Evolutionary conservation across 805 yeast species (phyloP), one percentile per base, ranked within the genome.

Genomic region (Metahyphopichia silvanorum): DNA sequence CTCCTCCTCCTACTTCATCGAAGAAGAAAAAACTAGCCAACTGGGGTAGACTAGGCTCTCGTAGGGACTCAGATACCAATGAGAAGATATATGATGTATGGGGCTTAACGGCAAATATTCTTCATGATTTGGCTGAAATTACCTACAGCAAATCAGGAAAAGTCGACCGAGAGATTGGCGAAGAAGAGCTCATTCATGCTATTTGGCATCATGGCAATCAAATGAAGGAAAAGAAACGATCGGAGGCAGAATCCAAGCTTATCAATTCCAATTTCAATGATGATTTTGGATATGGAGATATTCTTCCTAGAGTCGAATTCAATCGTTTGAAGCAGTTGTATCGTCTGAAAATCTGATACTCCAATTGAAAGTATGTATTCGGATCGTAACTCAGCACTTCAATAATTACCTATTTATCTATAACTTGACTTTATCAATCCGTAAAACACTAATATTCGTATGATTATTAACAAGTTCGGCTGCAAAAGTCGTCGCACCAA

Each of bases 71-170:
- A 9, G 50, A 41, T 15, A 53, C 71, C 43, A 49, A 76, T 53
- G 63, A 59, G 27, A 66, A 70, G 34, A 70, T 79, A 23, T 76
- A 83, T 47, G 84, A 82, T 47, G 79, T 85, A 4, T 84, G 93
- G 94, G 94, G 94, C 1, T 58, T 84, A 22, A 84, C 93, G 0
- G 91, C 89, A 2, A 82, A 82, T 49, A 83, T 84, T 7, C 51
- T 84, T n/a, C 84, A 76, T 46, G 91, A 84, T 50, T 48, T 84
- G 18, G 80, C 87, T 2, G 69, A 68, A 35, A 65, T 82, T 7
- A 61, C 74, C 3, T 74, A 76, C 47, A 29, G 27, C 8, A 38
- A 29, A 4, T 2, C 22, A 16, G 13, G n/a, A 16, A 17, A 16
- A 5, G 15, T 31, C 4, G 27, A 38, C 21, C 27, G 44, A 10